These are phyloP conservation scores for Fusarium nurragi DNA, from an alignment of 2,329 filamentous ascomycete species.

Conservation along the genomic window DNA sequence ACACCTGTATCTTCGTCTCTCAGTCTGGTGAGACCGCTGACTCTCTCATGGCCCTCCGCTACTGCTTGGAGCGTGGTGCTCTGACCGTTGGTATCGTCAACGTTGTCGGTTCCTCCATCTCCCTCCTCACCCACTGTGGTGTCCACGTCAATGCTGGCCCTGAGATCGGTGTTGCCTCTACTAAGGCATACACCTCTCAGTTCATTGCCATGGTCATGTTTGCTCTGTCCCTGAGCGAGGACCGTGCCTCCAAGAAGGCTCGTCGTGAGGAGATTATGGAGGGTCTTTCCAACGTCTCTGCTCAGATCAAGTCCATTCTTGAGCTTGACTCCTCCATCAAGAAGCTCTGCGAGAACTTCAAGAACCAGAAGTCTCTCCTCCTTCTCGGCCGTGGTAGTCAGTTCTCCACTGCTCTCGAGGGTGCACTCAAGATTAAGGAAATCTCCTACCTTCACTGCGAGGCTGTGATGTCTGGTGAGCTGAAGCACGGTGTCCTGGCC, in stretches of 20 bases:
- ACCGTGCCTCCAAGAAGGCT: slow-evolving; percentile 92
- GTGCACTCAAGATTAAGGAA: slow-evolving; percentile 99
- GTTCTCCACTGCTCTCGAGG: slow-evolving; percentile 96
- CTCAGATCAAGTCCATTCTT: slow-evolving; percentile 91
- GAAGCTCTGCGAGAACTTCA: slow-evolving; percentile 90
- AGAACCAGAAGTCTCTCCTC: slow-evolving; percentile 95
- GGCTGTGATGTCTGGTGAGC: slow-evolving; percentile 99
- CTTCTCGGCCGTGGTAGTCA: slow-evolving; percentile 95
- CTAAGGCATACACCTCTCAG: slow-evolving; percentile 99
- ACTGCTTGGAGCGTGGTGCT: slow-evolving; percentile 97
- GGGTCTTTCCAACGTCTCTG: slow-evolving; percentile 85
- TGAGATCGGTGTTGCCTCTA: slow-evolving; percentile 98
- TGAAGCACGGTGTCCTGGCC: slow-evolving; percentile 98
- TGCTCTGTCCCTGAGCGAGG: slow-evolving; percentile 92
- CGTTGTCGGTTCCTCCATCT: slow-evolving; percentile 98
- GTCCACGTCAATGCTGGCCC: slow-evolving; percentile 99
- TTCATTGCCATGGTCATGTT: slow-evolving; percentile 99
- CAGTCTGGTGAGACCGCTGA: slow-evolving; percentile 99
- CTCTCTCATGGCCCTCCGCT: slow-evolving; percentile 94
- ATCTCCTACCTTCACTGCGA: slow-evolving; percentile 99
- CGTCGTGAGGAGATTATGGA: slow-evolving; percentile 96
- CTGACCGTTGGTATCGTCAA: slow-evolving; percentile 99
- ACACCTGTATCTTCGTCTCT: slow-evolving; percentile 98
- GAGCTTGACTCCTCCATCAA: slow-evolving; percentile 95
- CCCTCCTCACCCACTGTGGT: slow-evolving; percentile 98